These are phyloP conservation scores for Viola odorata DNA, from an alignment of 345 rosid species.

Conservation along the genomic window DNA sequence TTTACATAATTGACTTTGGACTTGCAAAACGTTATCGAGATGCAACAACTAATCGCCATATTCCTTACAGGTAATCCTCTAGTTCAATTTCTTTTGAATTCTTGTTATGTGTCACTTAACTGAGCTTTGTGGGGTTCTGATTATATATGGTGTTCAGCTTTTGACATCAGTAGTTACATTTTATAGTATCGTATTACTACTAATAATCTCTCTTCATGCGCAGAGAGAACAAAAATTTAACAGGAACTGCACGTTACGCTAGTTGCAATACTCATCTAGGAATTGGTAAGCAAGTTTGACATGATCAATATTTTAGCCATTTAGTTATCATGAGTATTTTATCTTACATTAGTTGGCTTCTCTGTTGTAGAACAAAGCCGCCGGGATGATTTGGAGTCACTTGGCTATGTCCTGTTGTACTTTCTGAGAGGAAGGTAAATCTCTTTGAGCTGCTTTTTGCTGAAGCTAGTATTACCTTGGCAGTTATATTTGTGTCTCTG, in stretches of 20 bases:
- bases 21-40: constrained; percentile 85
- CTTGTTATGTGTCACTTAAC: background rate
- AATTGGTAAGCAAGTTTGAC: constrained; percentile 48
- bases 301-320: background rate
- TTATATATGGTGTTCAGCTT: background rate
- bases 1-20: constrained; percentile 82
- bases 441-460: background rate
- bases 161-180: background rate
- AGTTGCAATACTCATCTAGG: constrained; percentile 99
- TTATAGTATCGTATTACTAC: background rate
- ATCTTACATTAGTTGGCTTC: constrained; percentile 11
- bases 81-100: background rate
- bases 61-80: constrained; percentile 62
- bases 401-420: constrained; percentile 47
- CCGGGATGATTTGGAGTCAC: constrained; percentile 55
- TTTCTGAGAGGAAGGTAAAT: constrained; percentile 85
- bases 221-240: constrained; percentile 95
- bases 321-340: background rate
- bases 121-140: background rate
- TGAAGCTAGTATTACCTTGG: background rate
- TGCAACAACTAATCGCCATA: constrained; percentile 71
- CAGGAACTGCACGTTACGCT: constrained; percentile 96
- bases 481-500: too few relatives aligned
- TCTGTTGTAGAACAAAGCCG: constrained; percentile 49
- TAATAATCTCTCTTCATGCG: background rate